These are phyloP conservation scores for Venturia aucupariae DNA, from an alignment of 2,329 filamentous ascomycete genomes.

Conservation along the genomic window DNA sequence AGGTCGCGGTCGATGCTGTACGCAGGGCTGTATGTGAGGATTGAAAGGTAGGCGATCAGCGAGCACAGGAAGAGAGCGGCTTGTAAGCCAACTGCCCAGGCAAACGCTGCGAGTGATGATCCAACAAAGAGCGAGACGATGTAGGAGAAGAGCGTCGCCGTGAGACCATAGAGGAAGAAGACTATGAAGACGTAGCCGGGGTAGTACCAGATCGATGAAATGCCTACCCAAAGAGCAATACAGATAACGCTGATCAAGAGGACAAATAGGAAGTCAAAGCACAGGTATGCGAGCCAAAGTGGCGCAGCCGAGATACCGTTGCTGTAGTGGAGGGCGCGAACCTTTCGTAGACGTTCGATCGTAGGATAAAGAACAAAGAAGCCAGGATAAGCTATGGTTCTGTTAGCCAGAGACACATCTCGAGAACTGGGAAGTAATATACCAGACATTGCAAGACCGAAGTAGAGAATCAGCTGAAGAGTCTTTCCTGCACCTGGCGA, in stretches of 20 bases:
- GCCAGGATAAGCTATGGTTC: constrained; percentile 55
- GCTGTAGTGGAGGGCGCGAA: constrained; percentile 80
- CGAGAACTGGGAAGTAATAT: not conserved
- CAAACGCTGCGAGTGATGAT: constrained; percentile 76
- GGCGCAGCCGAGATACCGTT: constrained; percentile 78
- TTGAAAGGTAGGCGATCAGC: constrained; percentile 39
- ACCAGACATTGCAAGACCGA: constrained; percentile 61
- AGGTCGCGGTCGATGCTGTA: constrained; percentile 59
- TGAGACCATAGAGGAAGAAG: constrained; percentile 70
- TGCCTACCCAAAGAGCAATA: constrained; percentile 58
- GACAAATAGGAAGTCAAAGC: constrained; percentile 72
- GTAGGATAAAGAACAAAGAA: constrained; percentile 88
- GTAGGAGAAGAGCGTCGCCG: constrained; percentile 68
- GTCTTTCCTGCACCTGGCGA: constrained; percentile 59
- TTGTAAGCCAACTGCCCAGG: constrained; percentile 69
- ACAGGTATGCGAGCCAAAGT: constrained; percentile 73
- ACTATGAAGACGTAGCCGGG: constrained; percentile 75
- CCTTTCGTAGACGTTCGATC: constrained; percentile 67
- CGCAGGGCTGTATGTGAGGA: constrained; percentile 62
- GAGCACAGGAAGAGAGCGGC: constrained; percentile 50
- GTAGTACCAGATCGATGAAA: constrained; percentile 58
- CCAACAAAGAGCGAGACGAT: constrained; percentile 69
- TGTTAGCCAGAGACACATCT: not conserved
- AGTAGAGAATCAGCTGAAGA: constrained; percentile 72
- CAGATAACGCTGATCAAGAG: constrained; percentile 56